Evolutionary conservation across 768 basidiomycete genomes (phyloP), one percentile per base, ranked within the genome.

Genomic region (Multifurca ochricompacta): DNA sequence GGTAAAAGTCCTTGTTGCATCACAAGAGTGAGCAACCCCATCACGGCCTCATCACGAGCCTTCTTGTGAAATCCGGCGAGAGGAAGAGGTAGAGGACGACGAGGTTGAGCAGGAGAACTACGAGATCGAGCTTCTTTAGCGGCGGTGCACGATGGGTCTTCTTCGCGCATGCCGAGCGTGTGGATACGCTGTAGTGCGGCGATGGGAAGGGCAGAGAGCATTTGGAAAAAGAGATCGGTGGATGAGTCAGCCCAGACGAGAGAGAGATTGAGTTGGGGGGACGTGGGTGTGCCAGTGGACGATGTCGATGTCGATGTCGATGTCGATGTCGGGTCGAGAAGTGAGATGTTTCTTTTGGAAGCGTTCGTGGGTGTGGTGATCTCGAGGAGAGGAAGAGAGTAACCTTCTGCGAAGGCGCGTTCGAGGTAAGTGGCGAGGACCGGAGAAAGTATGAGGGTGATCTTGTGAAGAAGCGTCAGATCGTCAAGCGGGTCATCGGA

Each of bases 41-140:
- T 42, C 21, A 40, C 54, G 30, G 43, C 54, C 54, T 56, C 54
- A 48, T 51, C 54, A 10, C 34, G 47, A 42, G 41, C 53, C 27
- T 49, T 43, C 41, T 43, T 34, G 16, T 43, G 47, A 7, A 30
- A 28, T 30, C 27, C n/a, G 32, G 40, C 46, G 34, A 35, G 35
- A 19, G 11, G 14, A 3, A 16, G 14, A 8, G 21, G 48, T n/a
- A n/a, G n/a, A n/a, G n/a, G n/a, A n/a, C n/a, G n/a, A n/a, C n/a
- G n/a, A n/a, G n/a, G n/a, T n/a, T n/a, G n/a, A n/a, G n/a, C n/a
- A n/a, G n/a, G n/a, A n/a, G n/a, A n/a, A n/a, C n/a, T n/a, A 50
- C 54, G 42, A 51, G 54, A 51, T 48, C 36, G 48, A 23, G 13
- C 48, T 35, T 51, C 48, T n/a, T n/a, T n/a, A n/a, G n/a, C n/a